These are phyloP conservation scores for Talaromyces sp. DNA, from an alignment of 2,329 filamentous ascomycete genomes.

Conservation along the genomic window DNA sequence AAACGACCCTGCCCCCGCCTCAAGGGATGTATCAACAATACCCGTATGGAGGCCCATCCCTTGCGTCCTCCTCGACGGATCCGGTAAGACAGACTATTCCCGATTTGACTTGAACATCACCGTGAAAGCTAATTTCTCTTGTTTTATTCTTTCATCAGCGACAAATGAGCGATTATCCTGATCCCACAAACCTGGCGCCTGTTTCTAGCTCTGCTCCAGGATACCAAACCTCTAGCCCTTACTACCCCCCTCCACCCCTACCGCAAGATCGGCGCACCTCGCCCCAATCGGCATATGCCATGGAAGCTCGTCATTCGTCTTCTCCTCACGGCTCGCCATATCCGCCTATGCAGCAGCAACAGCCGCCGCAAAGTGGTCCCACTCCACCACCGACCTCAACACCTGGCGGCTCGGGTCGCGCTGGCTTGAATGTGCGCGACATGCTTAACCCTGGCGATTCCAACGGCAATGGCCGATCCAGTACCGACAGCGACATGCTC, in stretches of 20 bases:
- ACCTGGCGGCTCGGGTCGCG: conserved; percentile 37
- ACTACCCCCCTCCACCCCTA: conserved; percentile 38
- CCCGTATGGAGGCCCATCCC: conserved; percentile 40
- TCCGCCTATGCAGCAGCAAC: conserved; percentile 35
- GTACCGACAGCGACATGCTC: conserved; percentile 55
- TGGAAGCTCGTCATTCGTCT: conserved; percentile 44
- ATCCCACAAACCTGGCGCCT: conserved; percentile 50
- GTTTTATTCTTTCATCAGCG: no score
- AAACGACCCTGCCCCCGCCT: conserved; percentile 43
- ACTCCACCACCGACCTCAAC: conserved; percentile 46
- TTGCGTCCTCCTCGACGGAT: conserved; percentile 46
- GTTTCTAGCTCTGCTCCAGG: conserved; percentile 48
- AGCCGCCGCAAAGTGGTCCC: conserved; percentile 30
- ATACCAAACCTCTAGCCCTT: conserved; percentile 45
- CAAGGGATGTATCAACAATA: conserved; percentile 43
- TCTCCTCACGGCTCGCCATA: conserved; percentile 48
- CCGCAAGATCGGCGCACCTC: conserved; percentile 48
- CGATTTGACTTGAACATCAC: conserved; percentile 17
- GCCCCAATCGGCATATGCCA: conserved; percentile 48
- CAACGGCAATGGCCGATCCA: conserved; percentile 44
- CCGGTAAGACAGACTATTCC: conserved; percentile 46
- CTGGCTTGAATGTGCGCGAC: conserved; percentile 52
- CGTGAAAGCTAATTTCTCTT: neutral
- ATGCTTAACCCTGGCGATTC: conserved; percentile 50
- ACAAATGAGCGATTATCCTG: conserved; percentile 46